These are phyloP conservation scores for Nitzschia putrida DNA, from an alignment of 108 stramenopile genomes.

Conservation along the genomic window DNA sequence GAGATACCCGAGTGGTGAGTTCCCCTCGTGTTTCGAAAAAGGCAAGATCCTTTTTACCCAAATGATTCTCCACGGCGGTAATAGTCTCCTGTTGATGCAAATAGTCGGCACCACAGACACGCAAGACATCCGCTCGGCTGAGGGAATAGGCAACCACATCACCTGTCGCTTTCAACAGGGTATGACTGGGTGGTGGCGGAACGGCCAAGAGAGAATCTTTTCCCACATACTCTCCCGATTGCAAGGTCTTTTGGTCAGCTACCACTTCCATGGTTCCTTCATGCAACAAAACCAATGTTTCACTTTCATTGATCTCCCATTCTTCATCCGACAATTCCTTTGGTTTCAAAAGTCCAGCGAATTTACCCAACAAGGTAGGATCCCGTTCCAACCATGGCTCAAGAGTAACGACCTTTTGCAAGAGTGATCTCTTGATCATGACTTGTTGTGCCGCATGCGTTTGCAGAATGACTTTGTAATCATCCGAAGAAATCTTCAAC, in stretches of 20 bases:
- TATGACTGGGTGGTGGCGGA: no score
- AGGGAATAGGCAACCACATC: no score
- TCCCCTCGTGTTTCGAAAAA: no score
- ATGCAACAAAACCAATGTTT: constrained; percentile 63
- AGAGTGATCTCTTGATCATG: constrained; percentile 4
- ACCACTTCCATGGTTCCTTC: constrained; percentile 45
- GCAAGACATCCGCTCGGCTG: no score
- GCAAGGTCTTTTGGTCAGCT: not conserved
- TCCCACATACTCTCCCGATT: constrained; percentile 55
- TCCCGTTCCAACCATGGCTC: constrained; percentile 24
- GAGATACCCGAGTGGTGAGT: no score
- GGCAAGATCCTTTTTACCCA: no score
- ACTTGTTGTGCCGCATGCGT: constrained; percentile 19
- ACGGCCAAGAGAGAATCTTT: constrained; percentile 20
- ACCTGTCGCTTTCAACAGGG: no score
- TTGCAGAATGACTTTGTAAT: constrained; percentile 41
- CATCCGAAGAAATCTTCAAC: constrained; percentile 41
- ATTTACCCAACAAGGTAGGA: constrained; percentile 17
- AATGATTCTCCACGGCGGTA: no score
- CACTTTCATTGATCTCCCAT: constrained; percentile 50
- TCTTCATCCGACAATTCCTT: constrained; percentile 47
- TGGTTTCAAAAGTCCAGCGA: constrained; percentile 35
- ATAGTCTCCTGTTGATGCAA: no score
- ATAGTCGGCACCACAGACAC: no score
- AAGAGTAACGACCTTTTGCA: constrained; percentile 27